These are phyloP conservation scores for Boletus eberwhitei DNA, from an alignment of 768 basidiomycete species.

Conservation along the genomic window DNA sequence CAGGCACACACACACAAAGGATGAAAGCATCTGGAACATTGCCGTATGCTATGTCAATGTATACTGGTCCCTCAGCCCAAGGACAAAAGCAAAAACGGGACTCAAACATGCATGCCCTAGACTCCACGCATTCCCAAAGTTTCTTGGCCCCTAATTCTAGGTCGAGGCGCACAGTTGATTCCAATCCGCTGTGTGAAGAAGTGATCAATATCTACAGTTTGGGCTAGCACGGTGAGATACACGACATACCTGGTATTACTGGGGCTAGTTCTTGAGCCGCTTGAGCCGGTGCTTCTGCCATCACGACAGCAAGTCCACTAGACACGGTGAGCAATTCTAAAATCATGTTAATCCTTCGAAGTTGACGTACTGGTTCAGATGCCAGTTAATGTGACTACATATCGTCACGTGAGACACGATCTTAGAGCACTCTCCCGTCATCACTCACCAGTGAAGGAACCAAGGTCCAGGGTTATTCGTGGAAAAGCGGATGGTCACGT, in stretches of 20 bases:
- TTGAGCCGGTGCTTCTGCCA: constrained; percentile 22
- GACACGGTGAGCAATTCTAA: neutral
- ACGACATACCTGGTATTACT: constrained; percentile 21
- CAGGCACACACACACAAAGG: neutral
- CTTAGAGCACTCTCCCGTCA: neutral
- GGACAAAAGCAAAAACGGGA: neutral
- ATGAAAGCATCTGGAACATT: neutral
- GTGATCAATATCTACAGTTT: neutral
- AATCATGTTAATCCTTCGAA: neutral
- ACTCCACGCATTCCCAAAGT: neutral
- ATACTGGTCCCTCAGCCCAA: too few species aligned
- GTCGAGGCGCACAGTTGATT: constrained; percentile 12
- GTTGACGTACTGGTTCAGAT: constrained; percentile 22
- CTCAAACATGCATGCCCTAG: neutral
- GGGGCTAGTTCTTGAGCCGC: constrained; percentile 6
- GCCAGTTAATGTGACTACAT: constrained; percentile 31
- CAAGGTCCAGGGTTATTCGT: constrained; percentile 69
- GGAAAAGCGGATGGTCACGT: constrained; percentile 55
- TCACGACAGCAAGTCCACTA: constrained; percentile 30
- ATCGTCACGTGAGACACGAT: neutral
- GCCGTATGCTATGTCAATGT: neutral
- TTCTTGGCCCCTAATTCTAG: neutral
- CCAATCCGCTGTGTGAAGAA: constrained; percentile 19
- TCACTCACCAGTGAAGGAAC: constrained; percentile 43
- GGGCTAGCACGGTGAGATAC: neutral